Percentiles rank a stretch among this genome's conserved stretches.
Conservation (phyloP, 2,329 filamentous ascomycete genomes). For the Ilyonectria destructans region DNA sequence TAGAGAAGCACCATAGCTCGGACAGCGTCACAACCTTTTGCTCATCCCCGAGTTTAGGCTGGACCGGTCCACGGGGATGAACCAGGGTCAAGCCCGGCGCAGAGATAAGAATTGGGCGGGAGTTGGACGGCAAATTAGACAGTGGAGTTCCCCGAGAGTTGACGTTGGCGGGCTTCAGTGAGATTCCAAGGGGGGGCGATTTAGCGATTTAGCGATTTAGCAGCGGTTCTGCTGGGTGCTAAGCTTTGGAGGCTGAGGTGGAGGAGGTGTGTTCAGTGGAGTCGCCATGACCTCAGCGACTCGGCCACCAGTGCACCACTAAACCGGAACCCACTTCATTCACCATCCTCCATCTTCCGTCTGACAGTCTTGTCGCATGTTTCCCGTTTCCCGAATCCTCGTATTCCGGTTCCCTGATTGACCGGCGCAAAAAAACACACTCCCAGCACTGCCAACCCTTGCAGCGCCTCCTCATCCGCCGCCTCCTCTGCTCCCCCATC, state of each 20-base stretch:
- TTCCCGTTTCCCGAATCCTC: conserved; percentile 16
- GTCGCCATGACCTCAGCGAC: conserved; percentile 17
- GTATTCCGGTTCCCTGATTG: conserved; percentile 23
- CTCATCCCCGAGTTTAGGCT: neutral
- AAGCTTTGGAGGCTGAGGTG: conserved; percentile 32
- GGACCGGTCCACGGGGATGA: neutral
- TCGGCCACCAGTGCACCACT: conserved; percentile 10
- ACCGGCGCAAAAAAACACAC: conserved; percentile 5
- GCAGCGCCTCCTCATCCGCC: neutral
- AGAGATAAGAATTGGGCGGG: conserved; percentile 1
- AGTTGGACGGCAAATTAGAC: neutral
- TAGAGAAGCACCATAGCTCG: neutral
- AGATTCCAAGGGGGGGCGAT: neutral
- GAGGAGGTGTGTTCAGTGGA: conserved; percentile 20
- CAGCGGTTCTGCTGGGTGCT: conserved; percentile 14
- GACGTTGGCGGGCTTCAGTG: conserved; percentile 26
- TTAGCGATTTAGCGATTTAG: neutral
- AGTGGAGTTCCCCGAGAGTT: conserved; percentile 20
- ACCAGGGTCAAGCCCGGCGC: no score
- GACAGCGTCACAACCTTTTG: neutral
- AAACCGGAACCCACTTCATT: conserved; percentile 1
- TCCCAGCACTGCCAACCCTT: neutral
- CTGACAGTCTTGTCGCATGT: conserved; percentile 16
- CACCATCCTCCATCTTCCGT: conserved; percentile 9
- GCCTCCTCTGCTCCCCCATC: neutral